Conservation (phyloP, 2,329 filamentous ascomycete species). For the Pseudocercospora eumusae region DNA sequence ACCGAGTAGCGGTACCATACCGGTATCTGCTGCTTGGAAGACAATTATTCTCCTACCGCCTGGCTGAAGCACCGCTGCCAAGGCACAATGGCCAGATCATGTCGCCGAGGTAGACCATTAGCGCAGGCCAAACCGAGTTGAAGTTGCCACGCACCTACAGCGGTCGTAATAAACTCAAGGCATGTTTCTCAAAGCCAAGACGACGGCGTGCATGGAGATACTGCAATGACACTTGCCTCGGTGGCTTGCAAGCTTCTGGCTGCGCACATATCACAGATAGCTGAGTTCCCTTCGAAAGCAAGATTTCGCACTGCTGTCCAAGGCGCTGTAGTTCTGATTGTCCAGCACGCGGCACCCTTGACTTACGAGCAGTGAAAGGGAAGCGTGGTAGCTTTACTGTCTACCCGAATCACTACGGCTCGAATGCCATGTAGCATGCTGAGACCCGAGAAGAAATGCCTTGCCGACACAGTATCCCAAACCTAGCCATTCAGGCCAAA, state of each 20-base stretch:
- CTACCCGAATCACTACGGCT: background rate
- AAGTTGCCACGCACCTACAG: background rate
- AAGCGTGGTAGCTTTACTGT: background rate
- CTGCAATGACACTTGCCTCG: background rate
- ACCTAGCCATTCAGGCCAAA: background rate
- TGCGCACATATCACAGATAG: background rate
- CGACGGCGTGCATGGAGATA: background rate
- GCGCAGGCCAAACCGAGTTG: background rate
- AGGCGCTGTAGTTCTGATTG: background rate
- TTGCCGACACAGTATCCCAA: background rate
- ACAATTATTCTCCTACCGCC: background rate
- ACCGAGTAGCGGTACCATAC: background rate
- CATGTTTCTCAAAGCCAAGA: background rate
- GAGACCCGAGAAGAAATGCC: background rate
- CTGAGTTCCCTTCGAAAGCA: background rate
- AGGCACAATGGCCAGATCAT: background rate
- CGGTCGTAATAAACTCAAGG: background rate
- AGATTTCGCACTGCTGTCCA: background rate
- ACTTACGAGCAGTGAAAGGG: background rate
- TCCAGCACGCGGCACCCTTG: constrained; percentile 2
- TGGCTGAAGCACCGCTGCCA: background rate
- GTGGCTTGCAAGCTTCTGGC: background rate
- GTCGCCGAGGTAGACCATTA: background rate
- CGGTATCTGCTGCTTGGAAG: background rate
- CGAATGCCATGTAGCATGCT: background rate